Evolutionary conservation across 371 early-diverging fungal genomes (phyloP).

Genomic region (Blakeslea trispora): DNA sequence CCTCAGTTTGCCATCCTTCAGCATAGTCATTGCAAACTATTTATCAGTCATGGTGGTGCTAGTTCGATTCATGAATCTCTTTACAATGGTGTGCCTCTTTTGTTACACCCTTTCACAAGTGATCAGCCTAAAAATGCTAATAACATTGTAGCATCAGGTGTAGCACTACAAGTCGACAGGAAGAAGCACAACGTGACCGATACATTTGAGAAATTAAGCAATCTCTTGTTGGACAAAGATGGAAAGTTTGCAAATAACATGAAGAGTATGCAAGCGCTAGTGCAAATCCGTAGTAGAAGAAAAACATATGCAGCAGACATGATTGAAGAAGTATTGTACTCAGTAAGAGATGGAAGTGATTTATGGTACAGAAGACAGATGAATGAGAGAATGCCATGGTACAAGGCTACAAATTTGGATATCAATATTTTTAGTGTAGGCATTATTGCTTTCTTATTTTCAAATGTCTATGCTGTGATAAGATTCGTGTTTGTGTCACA

Average conservation of each 20-base stretch:
- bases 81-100: slow-evolving; percentile 30
- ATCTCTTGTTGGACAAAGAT: slow-evolving; percentile 7
- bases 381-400: slow-evolving; percentile 1
- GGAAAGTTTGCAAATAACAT: slow-evolving; percentile 10
- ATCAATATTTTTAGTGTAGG: not conserved
- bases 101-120: slow-evolving; percentile 38
- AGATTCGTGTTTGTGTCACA: slow-evolving; percentile 13
- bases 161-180: slow-evolving; percentile 11
- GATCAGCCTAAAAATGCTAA: slow-evolving; percentile 38
- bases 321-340: slow-evolving; percentile 34
- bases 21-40: slow-evolving; percentile 36
- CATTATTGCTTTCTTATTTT: not conserved
- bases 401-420: slow-evolving; percentile 17
- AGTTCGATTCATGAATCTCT: slow-evolving; percentile 37
- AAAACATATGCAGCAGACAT: slow-evolving; percentile 28
- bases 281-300: slow-evolving; percentile 23
- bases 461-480: not conserved
- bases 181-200: slow-evolving; percentile 5
- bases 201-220: slow-evolving; percentile 4
- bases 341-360: not conserved
- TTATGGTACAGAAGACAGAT: slow-evolving; percentile 13
- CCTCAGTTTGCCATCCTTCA: slow-evolving; percentile 44
- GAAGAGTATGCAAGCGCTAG: slow-evolving; percentile 22
- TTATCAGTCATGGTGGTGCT: slow-evolving; percentile 47
- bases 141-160: slow-evolving; percentile 9